Conservation (phyloP, 1,284 basidiomycete genomes). For the Irpex sp. region DNA sequence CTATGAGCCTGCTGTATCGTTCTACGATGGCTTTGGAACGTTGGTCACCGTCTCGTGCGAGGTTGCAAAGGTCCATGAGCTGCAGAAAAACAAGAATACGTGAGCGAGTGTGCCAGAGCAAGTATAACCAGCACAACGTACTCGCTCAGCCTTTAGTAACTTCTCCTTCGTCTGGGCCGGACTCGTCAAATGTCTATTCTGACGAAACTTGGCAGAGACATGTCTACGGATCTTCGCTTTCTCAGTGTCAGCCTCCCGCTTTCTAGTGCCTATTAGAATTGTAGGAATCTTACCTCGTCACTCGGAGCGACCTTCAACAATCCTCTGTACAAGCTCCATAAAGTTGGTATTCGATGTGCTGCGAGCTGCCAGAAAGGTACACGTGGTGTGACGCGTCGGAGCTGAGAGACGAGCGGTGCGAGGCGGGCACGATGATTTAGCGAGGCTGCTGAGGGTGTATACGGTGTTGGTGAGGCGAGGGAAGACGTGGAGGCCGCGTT, state of each 20-base stretch:
- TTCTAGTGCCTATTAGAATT: background rate
- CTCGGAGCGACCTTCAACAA: conserved; percentile 55
- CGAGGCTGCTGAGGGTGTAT: conserved; percentile 26
- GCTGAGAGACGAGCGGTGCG: conserved; percentile 47
- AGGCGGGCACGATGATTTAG: conserved; percentile 50
- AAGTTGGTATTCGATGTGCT: conserved; percentile 73
- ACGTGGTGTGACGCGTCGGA: conserved; percentile 55
- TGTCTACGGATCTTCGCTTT: conserved; percentile 50
- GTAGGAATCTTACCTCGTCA: conserved; percentile 43
- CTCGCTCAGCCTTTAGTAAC: conserved; percentile 52
- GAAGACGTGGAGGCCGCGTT: too few relatives aligned
- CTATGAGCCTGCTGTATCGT: conserved; percentile 55
- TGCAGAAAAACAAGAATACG: conserved; percentile 22
- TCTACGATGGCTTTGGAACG: conserved; percentile 41
- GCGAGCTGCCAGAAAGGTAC: conserved; percentile 69
- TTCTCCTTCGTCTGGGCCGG: conserved; percentile 32
- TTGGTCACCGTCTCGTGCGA: conserved; percentile 49
- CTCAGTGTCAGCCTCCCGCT: background rate
- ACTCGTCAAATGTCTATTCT: conserved; percentile 38
- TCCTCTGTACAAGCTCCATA: conserved; percentile 71
- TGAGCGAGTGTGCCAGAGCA: background rate
- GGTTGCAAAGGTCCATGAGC: conserved; percentile 61
- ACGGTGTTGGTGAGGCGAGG: background rate
- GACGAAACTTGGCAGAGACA: conserved; percentile 51
- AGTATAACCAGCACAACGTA: conserved; percentile 23